phyloP scores from a whole-genome alignment of 805 yeast genomes.

The Torulaspora delbrueckii region DNA sequence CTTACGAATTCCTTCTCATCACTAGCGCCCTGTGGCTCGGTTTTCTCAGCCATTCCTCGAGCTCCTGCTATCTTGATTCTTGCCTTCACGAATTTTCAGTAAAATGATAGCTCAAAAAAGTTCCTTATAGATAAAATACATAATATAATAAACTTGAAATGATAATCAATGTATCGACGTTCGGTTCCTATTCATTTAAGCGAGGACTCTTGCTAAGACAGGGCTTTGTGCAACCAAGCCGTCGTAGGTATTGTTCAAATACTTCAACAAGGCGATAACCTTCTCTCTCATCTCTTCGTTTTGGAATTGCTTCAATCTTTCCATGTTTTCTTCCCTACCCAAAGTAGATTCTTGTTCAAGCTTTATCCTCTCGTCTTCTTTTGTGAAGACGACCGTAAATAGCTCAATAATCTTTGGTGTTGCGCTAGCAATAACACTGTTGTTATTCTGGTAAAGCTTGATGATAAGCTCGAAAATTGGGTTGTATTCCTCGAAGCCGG shows the following conservation, averaged over 20 bases:
- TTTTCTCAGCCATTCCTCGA: constrained; percentile 1
- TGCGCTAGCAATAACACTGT: constrained; percentile 48
- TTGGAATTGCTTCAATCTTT: constrained; percentile 73
- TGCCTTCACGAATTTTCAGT: background rate
- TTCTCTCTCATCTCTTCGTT: constrained; percentile 57
- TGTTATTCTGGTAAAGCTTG: constrained; percentile 61
- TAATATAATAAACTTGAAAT: constrained; percentile 2
- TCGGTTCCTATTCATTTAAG: constrained; percentile 15
- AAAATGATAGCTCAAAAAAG: constrained; percentile 1
- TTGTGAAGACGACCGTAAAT: constrained; percentile 64
- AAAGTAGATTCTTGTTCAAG: constrained; percentile 68
- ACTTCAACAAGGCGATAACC: constrained; percentile 67
- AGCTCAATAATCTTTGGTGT: constrained; percentile 62
- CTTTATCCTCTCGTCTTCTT: constrained; percentile 69
- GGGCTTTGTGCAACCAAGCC: constrained; percentile 54
- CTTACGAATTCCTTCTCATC: background rate
- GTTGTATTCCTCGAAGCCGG: constrained; percentile 87
- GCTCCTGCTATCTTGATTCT: background rate
- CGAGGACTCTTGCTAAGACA: constrained; percentile 36
- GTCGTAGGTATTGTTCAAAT: constrained; percentile 57
- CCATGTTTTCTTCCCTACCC: constrained; percentile 81
- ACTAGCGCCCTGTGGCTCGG: background rate
- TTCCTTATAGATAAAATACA: constrained; percentile 9
- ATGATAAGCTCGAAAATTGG: constrained; percentile 80
- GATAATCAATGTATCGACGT: background rate